phyloP scores from a whole-genome alignment of 2,329 filamentous ascomycete genomes.

The Knufia petricola region DNA sequence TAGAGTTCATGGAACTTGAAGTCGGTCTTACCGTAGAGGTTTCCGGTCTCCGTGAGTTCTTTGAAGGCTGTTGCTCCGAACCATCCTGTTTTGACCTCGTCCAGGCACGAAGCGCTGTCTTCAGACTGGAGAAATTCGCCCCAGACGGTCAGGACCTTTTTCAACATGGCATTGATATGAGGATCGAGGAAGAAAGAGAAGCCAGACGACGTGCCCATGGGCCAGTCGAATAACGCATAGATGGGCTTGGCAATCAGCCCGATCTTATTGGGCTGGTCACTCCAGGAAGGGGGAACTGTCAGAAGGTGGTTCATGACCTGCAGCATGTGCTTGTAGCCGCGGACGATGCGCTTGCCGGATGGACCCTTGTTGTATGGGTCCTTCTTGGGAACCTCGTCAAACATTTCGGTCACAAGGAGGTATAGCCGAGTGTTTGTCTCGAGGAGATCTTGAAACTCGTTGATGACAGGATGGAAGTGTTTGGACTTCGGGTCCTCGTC shows the following conservation, averaged over 20 bases:
- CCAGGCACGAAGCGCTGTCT: conserved; percentile 44
- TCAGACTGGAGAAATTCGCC: conserved; percentile 36
- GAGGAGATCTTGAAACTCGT: conserved; percentile 58
- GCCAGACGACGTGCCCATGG: conserved; percentile 48
- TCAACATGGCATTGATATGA: conserved; percentile 44
- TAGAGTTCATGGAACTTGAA: conserved; percentile 26
- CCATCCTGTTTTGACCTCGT: conserved; percentile 28
- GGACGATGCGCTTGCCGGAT: conserved; percentile 52
- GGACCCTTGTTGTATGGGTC: conserved; percentile 53
- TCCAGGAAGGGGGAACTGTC: conserved; percentile 34
- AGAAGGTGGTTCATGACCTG: conserved; percentile 52
- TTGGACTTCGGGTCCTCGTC: too few species aligned
- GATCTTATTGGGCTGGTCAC: conserved; percentile 26
- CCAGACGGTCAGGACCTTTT: conserved; percentile 44
- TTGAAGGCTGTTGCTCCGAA: conserved; percentile 31
- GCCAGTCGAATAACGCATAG: conserved; percentile 49
- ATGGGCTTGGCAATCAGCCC: conserved; percentile 48
- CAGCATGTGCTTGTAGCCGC: conserved; percentile 59
- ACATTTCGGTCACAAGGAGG: conserved; percentile 61
- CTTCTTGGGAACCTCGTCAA: conserved; percentile 54
- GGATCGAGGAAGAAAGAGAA: conserved; percentile 46
- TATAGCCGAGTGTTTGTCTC: conserved; percentile 54
- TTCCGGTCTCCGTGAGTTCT: conserved; percentile 28
- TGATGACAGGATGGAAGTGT: conserved; percentile 53
- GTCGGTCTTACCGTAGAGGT: conserved; percentile 18